These are phyloP conservation scores for Nidula microcarpa DNA, from an alignment of 768 basidiomycete species.

Conservation along the genomic window DNA sequence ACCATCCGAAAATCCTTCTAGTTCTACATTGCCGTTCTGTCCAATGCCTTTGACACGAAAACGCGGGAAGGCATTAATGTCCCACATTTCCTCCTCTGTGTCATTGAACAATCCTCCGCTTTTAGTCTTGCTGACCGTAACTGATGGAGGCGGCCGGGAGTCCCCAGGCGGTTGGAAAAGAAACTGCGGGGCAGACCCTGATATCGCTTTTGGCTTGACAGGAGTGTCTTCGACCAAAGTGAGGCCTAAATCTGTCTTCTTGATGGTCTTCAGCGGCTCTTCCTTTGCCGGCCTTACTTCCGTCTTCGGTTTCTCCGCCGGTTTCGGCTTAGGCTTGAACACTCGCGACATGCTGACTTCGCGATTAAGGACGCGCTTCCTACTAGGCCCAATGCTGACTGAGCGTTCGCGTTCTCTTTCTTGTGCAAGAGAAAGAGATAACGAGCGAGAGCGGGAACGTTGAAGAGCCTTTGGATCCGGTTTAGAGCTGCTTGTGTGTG, in stretches of 20 bases:
- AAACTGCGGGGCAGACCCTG: too few relatives aligned
- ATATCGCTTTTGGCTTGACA: constrained; percentile 13
- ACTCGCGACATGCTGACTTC: constrained; percentile 77
- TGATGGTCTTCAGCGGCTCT: constrained; percentile 14
- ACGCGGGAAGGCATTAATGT: too few relatives aligned
- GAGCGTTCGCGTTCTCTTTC: constrained; percentile 44
- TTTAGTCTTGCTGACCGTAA: too few relatives aligned
- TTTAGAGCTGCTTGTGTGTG: constrained; percentile 7
- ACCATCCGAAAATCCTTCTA: too few relatives aligned
- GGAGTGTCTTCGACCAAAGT: constrained; percentile 59
- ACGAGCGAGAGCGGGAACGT: constrained; percentile 52
- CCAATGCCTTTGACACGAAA: too few relatives aligned
- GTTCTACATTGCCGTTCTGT: too few relatives aligned
- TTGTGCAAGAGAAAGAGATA: constrained; percentile 69
- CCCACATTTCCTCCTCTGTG: too few relatives aligned
- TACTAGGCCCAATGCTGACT: constrained; percentile 25
- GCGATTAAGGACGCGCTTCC: constrained; percentile 56
- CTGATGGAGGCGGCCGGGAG: too few relatives aligned
- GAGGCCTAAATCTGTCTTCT: constrained; percentile 26
- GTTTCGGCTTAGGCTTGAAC: constrained; percentile 50
- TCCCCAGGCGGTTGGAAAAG: too few relatives aligned
- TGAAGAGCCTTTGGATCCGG: constrained; percentile 14
- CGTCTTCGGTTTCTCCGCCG: constrained; percentile 8
- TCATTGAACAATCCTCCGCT: too few relatives aligned
- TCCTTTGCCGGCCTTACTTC: constrained; percentile 8